Conservation (phyloP, 1,139 yeast species). For the Suhomyces yuchorum region DNA sequence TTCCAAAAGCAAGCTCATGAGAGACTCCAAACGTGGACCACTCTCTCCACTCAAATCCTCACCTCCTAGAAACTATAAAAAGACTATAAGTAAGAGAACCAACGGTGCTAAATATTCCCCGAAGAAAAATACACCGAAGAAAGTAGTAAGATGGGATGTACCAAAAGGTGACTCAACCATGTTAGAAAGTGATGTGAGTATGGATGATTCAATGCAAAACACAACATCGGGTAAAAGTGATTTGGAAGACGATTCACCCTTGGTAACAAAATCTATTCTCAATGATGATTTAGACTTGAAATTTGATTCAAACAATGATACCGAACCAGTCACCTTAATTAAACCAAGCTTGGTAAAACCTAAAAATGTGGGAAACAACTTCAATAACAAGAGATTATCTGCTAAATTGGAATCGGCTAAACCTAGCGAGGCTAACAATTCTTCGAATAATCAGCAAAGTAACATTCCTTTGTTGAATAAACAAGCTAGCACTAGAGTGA, state of each 20-base stretch:
- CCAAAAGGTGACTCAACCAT: conserved; percentile 34
- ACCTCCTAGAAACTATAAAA: conserved; percentile 31
- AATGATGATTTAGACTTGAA: conserved; percentile 34
- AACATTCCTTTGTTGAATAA: conserved; percentile 35
- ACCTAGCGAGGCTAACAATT: conserved; percentile 10
- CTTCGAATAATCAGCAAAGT: background rate
- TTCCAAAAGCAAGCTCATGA: conserved; percentile 1
- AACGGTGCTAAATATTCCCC: conserved; percentile 16
- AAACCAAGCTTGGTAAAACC: background rate
- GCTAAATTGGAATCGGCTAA: conserved; percentile 16
- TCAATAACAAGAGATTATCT: conserved; percentile 20
- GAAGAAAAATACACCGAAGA: conserved; percentile 22
- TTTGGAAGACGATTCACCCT: conserved; percentile 33
- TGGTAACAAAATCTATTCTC: conserved; percentile 20
- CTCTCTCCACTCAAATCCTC: conserved; percentile 35
- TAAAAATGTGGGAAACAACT: background rate
- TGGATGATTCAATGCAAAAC: conserved; percentile 21
- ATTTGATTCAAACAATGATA: conserved; percentile 33
- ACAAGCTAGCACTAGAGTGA: conserved; percentile 34
- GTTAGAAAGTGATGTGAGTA: conserved; percentile 29
- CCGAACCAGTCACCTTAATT: conserved; percentile 29
- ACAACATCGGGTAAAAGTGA: conserved; percentile 23
- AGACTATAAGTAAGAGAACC: conserved; percentile 19
- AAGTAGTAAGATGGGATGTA: conserved; percentile 41
- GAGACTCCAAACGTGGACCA: conserved; percentile 28